Conservation (phyloP, 768 basidiomycete genomes). For the Rhizopogon rudus region DNA sequence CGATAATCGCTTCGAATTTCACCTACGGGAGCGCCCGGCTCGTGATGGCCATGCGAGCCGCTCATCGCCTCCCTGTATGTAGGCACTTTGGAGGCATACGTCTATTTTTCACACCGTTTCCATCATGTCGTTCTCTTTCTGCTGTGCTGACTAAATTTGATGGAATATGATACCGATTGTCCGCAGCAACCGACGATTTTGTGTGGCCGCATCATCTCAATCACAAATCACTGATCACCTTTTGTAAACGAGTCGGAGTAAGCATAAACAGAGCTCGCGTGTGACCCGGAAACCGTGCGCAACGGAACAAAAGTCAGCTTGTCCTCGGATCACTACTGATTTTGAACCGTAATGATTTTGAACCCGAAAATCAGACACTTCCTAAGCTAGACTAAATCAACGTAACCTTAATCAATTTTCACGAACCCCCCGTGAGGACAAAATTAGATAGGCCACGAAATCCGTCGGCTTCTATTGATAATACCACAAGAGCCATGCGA, state of each 20-base stretch:
- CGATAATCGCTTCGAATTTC: slow-evolving; percentile 2
- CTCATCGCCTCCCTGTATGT: neutral
- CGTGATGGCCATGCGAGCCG: slow-evolving; percentile 1
- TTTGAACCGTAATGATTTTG: slow-evolving; percentile 1
- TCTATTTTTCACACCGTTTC: slow-evolving; percentile 22
- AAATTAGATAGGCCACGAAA: neutral
- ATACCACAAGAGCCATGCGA: neutral
- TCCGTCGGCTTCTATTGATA: too few species aligned
- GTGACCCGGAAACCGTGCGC: slow-evolving; percentile 14
- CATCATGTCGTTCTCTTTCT: slow-evolving; percentile 4
- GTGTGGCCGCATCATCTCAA: neutral
- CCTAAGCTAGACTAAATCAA: neutral
- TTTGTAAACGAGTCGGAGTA: neutral
- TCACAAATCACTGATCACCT: neutral
- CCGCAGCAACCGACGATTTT: slow-evolving; percentile 15
- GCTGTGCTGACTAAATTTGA: slow-evolving; percentile 29
- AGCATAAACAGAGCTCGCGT: neutral
- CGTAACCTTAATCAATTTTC: neutral
- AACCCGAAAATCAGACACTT: neutral
- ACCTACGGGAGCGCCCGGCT: neutral
- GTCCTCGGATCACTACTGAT: slow-evolving; percentile 29
- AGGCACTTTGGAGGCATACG: neutral
- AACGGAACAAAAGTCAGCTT: slow-evolving; percentile 19
- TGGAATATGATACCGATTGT: slow-evolving; percentile 3
- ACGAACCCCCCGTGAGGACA: neutral